Percentiles rank a stretch among this genome's conserved stretches.
phyloP scores from a whole-genome alignment of 2,329 filamentous ascomycete species.

The Calonectria naviculata region DNA sequence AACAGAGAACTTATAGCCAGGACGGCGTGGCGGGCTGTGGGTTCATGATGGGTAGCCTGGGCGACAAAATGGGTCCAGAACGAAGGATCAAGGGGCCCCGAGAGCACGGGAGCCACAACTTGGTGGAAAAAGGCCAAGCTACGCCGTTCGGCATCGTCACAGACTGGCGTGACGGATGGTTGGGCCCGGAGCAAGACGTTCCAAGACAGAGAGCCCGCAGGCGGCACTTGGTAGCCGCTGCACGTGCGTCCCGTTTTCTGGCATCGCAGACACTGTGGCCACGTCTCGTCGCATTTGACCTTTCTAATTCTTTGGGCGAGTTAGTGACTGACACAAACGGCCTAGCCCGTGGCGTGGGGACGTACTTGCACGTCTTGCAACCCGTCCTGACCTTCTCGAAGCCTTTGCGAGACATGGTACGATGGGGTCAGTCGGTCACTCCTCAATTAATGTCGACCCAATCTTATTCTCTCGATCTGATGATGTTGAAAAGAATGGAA shows the following conservation, averaged over 20 bases:
- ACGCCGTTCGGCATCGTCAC: conserved; percentile 42
- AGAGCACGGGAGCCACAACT: conserved; percentile 48
- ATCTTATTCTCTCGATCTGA: not conserved
- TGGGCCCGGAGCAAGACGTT: conserved; percentile 45
- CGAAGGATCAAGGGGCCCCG: conserved; percentile 49
- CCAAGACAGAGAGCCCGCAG: conserved; percentile 45
- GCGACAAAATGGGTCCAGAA: conserved; percentile 55
- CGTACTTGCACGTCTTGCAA: conserved; percentile 66
- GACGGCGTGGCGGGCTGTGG: conserved; percentile 50
- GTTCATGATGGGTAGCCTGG: conserved; percentile 50
- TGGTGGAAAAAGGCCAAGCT: conserved; percentile 51
- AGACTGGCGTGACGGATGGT: conserved; percentile 32
- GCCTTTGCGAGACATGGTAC: conserved; percentile 38
- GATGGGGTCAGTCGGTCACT: not conserved
- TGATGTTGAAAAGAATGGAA: not conserved
- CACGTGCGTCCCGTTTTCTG: conserved; percentile 64
- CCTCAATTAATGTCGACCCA: not conserved
- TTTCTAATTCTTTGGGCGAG: conserved; percentile 58
- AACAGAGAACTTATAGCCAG: conserved; percentile 53
- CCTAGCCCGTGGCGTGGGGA: conserved; percentile 19
- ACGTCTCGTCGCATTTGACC: conserved; percentile 68
- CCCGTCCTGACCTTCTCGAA: conserved; percentile 55
- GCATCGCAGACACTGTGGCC: conserved; percentile 63
- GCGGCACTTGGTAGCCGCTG: conserved; percentile 60
- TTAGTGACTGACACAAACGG: not conserved